Percentiles rank a stretch among this genome's conserved stretches.
Evolutionary conservation across 2,329 filamentous ascomycete species (phyloP).

Genomic region (Fusarium sp.): DNA sequence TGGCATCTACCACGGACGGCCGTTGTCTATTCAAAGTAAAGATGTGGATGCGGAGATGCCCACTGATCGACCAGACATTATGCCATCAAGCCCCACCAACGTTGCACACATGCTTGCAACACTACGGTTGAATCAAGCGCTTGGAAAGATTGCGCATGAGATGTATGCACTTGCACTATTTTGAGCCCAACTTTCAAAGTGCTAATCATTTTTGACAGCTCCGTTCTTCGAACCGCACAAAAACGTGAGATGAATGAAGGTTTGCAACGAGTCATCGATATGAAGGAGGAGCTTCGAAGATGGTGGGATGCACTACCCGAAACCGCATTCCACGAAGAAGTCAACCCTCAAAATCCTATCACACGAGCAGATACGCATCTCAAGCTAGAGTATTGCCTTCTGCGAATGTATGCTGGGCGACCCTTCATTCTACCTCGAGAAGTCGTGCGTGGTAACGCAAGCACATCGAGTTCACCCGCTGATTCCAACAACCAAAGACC

Average conservation of each 20-base stretch:
- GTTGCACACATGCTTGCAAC: slow-evolving; percentile 61
- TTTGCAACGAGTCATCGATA: slow-evolving; percentile 51
- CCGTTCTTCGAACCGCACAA: slow-evolving; percentile 51
- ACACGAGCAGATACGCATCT: slow-evolving; percentile 64
- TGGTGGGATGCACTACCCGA: slow-evolving; percentile 56
- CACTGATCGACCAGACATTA: slow-evolving; percentile 59
- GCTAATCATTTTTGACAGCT: slow-evolving; percentile 44
- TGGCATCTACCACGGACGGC: slow-evolving; percentile 67
- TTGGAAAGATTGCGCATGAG: slow-evolving; percentile 56
- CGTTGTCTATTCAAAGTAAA: slow-evolving; percentile 63
- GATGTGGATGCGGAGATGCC: slow-evolving; percentile 68
- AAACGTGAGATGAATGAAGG: slow-evolving; percentile 51
- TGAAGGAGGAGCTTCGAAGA: slow-evolving; percentile 53
- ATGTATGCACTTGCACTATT: slow-evolving; percentile 46
- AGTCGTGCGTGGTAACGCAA: slow-evolving; percentile 44
- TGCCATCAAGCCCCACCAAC: slow-evolving; percentile 57
- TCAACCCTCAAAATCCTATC: slow-evolving; percentile 55
- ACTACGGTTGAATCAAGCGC: slow-evolving; percentile 53
- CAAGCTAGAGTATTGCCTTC: slow-evolving; percentile 64
- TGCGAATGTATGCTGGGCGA: slow-evolving; percentile 66
- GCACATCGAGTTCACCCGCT: slow-evolving; percentile 49
- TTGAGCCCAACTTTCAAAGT: not conserved
- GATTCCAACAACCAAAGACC: slow-evolving; percentile 47
- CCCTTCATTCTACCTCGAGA: slow-evolving; percentile 62
- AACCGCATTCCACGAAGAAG: slow-evolving; percentile 52